These are phyloP conservation scores for Cardamine occulta DNA, from an alignment of 345 rosid genomes.

Conservation along the genomic window DNA sequence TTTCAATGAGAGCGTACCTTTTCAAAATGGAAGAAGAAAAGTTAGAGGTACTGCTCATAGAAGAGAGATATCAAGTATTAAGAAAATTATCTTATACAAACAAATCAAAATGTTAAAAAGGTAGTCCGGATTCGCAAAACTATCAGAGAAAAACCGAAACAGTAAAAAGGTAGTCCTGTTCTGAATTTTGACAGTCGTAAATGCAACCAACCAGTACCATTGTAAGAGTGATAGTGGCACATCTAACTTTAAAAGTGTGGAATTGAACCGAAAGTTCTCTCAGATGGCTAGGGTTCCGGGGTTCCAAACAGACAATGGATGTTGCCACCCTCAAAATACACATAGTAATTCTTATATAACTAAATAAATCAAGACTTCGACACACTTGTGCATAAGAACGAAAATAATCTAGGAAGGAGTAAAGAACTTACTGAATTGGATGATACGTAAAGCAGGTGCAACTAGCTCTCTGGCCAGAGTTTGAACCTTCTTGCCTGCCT, in stretches of 20 bases:
- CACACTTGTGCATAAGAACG: constrained; percentile 19
- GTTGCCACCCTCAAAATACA: constrained; percentile 8
- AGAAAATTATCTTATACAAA: constrained; percentile 16
- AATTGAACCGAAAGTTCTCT: not conserved
- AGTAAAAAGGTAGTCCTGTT: constrained; percentile 7
- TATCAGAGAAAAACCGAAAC: constrained; percentile 2
- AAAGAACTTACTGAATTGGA: constrained; percentile 77
- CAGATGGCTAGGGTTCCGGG: constrained; percentile 1
- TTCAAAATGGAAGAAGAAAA: constrained; percentile 35
- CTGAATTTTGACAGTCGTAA: not conserved
- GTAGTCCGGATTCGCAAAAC: constrained; percentile 1
- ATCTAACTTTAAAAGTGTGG: constrained; percentile 2
- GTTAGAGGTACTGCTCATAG: constrained; percentile 15
- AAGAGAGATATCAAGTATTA: not conserved
- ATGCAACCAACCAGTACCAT: constrained; percentile 19
- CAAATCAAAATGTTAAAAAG: not conserved
- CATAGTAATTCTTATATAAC: not conserved
- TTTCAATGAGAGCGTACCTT: constrained; percentile 85
- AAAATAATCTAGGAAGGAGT: constrained; percentile 19
- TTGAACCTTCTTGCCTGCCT: constrained; percentile 71
- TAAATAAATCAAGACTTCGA: not conserved
- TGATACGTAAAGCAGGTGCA: constrained; percentile 63
- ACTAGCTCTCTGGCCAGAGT: constrained; percentile 73
- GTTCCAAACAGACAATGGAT: not conserved
- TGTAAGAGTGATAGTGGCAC: constrained; percentile 10